These are phyloP conservation scores for Platanthera zijinensis DNA, from an alignment of 106 monocot genomes.

Conservation along the genomic window DNA sequence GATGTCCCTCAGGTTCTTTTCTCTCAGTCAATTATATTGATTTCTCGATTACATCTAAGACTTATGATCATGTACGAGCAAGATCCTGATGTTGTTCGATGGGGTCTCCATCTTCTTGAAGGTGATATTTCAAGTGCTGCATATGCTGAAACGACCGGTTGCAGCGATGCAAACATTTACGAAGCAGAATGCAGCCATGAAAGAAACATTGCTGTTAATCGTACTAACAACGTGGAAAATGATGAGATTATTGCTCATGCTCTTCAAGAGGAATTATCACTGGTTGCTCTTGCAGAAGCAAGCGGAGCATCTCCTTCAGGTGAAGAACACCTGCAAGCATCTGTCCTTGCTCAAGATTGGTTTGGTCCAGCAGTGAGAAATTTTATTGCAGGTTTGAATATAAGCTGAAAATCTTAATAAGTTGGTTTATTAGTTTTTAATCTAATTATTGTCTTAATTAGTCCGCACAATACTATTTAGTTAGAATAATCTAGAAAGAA, in stretches of 20 bases:
- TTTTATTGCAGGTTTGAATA: constrained; percentile 25
- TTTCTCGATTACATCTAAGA: constrained; percentile 3
- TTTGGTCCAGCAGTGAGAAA: constrained; percentile 18
- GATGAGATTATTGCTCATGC: constrained; percentile 73
- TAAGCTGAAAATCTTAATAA: not conserved
- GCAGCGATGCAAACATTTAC: constrained; percentile 17
- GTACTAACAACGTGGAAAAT: constrained; percentile 39
- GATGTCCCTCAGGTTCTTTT: constrained; percentile 3
- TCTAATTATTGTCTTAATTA: not conserved
- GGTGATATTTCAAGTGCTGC: constrained; percentile 21
- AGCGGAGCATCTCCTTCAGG: constrained; percentile 28
- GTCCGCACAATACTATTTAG: not conserved
- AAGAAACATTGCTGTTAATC: constrained; percentile 12
- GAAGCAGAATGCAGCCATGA: constrained; percentile 14
- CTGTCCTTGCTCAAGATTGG: constrained; percentile 62
- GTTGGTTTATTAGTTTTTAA: not conserved
- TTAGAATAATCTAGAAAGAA: not conserved
- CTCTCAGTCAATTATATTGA: not conserved
- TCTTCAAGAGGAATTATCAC: constrained; percentile 65
- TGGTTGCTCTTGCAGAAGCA: constrained; percentile 55
- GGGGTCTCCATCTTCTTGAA: constrained; percentile 79
- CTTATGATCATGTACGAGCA: constrained; percentile 48
- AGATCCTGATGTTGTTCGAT: constrained; percentile 75
- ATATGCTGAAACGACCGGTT: constrained; percentile 14
- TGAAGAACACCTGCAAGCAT: constrained; percentile 44